These are phyloP conservation scores for Cutaneotrichosporon cutaneum DNA, from an alignment of 1,284 basidiomycete species.

Conservation along the genomic window DNA sequence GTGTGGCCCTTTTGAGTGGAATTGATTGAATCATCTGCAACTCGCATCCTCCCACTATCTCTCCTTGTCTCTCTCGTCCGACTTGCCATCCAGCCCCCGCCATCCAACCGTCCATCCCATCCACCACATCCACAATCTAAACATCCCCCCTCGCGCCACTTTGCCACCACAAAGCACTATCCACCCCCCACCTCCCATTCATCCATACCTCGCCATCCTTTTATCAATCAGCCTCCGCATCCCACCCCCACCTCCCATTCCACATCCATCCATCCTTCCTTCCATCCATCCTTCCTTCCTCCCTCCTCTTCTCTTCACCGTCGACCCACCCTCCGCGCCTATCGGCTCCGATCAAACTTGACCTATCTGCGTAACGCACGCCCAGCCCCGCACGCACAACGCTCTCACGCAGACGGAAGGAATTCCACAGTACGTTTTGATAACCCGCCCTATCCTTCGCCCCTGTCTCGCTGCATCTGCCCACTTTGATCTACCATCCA, in stretches of 20 bases:
- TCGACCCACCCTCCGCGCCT: neutral
- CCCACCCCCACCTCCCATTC: neutral
- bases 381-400: neutral
- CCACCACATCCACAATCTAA: neutral
- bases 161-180: neutral
- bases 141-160: neutral
- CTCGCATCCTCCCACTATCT: neutral
- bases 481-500: constrained; percentile 3
- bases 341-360: neutral
- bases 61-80: neutral
- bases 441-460: neutral
- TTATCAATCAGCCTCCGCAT: constrained; percentile 3
- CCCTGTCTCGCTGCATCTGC: neutral
- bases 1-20: neutral
- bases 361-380: neutral
- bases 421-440: neutral
- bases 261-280: too few relatives aligned
- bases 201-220: constrained; percentile 10
- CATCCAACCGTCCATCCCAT: too few relatives aligned
- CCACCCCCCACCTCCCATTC: neutral
- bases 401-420: neutral
- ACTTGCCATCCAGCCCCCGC: neutral
- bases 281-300: neutral
- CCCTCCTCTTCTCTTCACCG: neutral
- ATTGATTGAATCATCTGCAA: neutral